Conservation (phyloP, 139 green algal species). For the Deuterostichococcus epilithicus region DNA sequence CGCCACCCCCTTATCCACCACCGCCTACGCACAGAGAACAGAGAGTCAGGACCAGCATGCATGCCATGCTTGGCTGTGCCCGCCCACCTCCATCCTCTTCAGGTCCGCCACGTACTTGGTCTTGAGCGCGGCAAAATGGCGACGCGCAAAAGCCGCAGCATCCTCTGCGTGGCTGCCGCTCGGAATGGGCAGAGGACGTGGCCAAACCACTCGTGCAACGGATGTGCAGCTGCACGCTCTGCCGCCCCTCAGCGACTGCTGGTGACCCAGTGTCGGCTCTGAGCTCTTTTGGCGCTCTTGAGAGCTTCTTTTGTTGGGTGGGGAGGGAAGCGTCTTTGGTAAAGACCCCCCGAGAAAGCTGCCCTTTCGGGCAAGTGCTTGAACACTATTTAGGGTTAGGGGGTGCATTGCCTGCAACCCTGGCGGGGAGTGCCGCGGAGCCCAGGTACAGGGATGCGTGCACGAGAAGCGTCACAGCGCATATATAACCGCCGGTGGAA, state of each 20-base stretch:
- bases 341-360: not conserved
- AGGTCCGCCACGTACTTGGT: too few species aligned
- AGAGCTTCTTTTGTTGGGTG: constrained; percentile 1
- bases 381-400: constrained; percentile 1
- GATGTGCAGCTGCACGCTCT: not conserved
- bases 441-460: constrained; percentile 9
- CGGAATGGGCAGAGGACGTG: not conserved
- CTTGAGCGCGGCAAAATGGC: too few species aligned
- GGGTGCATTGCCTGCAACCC: constrained; percentile 1
- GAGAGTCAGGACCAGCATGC: not conserved
- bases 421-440: constrained; percentile 3
- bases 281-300: not conserved
- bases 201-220: not conserved
- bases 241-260: not conserved
- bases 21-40: constrained; percentile 41
- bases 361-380: not conserved
- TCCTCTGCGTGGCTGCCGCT: not conserved
- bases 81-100: too few species aligned
- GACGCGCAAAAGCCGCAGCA: not conserved
- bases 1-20: constrained; percentile 71
- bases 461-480: too few species aligned
- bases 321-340: not conserved
- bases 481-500: not conserved
- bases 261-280: not conserved
- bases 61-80: too few species aligned